A percentile compares a stretch with the other conserved stretches of the same genome.
Evolutionary conservation across 805 yeast genomes (phyloP).

Genomic region (Candida succiphila): DNA sequence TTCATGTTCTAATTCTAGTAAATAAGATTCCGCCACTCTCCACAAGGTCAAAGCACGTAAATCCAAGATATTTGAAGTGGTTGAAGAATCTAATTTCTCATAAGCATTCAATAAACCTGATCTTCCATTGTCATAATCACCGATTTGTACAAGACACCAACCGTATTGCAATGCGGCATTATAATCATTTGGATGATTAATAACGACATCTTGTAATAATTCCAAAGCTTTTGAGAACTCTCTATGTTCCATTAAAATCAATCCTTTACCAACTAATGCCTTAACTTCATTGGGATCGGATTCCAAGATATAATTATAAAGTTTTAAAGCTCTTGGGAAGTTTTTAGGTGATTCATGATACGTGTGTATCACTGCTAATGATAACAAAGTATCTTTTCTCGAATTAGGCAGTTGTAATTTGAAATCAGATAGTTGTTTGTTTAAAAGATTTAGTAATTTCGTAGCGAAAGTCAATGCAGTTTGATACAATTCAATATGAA

Average conservation of each 20-base stretch:
- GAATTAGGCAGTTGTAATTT: constrained; percentile 42
- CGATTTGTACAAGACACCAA: constrained; percentile 64
- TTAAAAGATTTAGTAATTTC: constrained; percentile 46
- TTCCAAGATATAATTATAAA: constrained; percentile 54
- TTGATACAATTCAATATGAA: constrained; percentile 53
- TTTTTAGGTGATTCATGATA: constrained; percentile 88
- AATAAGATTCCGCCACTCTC: constrained; percentile 62
- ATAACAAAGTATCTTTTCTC: constrained; percentile 48
- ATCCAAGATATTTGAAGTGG: constrained; percentile 42
- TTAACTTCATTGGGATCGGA: constrained; percentile 28
- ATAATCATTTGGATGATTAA: constrained; percentile 37
- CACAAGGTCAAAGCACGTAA: constrained; percentile 53
- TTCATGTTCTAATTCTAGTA: constrained; percentile 22
- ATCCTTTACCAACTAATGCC: constrained; percentile 76
- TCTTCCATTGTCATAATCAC: constrained; percentile 42
- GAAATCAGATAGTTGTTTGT: constrained; percentile 33
- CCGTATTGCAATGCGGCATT: constrained; percentile 62
- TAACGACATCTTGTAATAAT: constrained; percentile 41
- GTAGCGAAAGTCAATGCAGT: constrained; percentile 52
- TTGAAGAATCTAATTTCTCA: constrained; percentile 29
- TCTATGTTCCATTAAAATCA: constrained; percentile 61
- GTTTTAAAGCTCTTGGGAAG: constrained; percentile 58
- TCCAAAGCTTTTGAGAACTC: constrained; percentile 43
- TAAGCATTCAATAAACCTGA: constrained; percentile 35
- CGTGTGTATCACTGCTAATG: constrained; percentile 68